Evolutionary conservation across 768 basidiomycete species (phyloP), one percentile per base, ranked within the genome.

Genomic region (Lentinus brumalis): DNA sequence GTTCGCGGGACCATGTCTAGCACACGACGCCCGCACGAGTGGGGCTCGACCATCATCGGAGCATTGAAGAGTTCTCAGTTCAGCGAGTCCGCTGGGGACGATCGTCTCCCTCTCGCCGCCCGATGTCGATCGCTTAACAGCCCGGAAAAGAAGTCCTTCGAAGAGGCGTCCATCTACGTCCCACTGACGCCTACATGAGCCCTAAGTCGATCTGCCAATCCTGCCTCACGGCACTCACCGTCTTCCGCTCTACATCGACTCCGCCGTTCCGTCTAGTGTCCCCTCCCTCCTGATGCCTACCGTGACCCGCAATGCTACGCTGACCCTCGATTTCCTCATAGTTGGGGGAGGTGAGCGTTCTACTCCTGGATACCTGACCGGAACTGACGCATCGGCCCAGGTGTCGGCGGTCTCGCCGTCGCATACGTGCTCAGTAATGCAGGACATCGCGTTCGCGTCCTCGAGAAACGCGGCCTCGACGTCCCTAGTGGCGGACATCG

Each of bases 391-490:
- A 5, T 32, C 3, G 4, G 8, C 8, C 30, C 35, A 65, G 80
- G 82, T 14, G 76, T 87, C 16, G 77, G 81, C 42, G 87, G 87
- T 7, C 73, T 86, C 52, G 79, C 86, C 2, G 74, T 79, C 39
- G 86, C 86, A 8, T 81, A 79, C 64, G 75, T 82, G n/a, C 75
- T 89, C 45, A 77, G 77, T 50, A 79, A 78, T 64, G 81, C 80
- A 5, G 87, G 87, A 5, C 87, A 89, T 71, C 73, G 76, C 38
- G 86, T 87, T 12, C 74, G 79, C 3, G 78, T 89, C 3, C 69
- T 88, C 26, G 87, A 88, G 60, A 73, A 70, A 15, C 75, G 77
- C 57, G 79, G 78, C 15, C 74, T 74, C 12, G 70, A 75, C n/a
- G 51, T 54, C 40, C 69, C 69, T 70, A 21, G 70, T 61, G 76